Percentiles rank a stretch among this genome's conserved stretches.
These are phyloP conservation scores for Miscanthus sacchariflorus DNA, from an alignment of 202 grass and related monocot species.

Conservation along the genomic window DNA sequence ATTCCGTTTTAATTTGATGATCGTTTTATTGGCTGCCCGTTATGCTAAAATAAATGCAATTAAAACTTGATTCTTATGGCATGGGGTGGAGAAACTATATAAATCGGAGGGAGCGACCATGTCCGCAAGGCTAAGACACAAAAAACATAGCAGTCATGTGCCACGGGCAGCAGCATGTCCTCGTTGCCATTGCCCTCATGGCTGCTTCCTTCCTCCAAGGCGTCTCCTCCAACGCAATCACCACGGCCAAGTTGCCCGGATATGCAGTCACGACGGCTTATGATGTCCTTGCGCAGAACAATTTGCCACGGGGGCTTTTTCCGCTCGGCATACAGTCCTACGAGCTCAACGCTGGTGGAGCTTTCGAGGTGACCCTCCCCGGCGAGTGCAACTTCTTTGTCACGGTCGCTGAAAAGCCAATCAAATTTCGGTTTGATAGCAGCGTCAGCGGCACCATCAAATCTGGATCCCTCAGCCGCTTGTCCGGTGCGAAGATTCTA, in stretches of 20 bases:
- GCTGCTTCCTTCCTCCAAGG: neutral
- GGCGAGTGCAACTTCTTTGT: slow-evolving; percentile 24
- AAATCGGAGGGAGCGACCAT: neutral
- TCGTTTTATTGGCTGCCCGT: too few relatives aligned
- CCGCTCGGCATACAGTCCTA: neutral
- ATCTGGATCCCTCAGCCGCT: neutral
- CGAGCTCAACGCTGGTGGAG: neutral
- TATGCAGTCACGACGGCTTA: neutral
- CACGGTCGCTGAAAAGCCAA: neutral
- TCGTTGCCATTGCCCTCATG: neutral
- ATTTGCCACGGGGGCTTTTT: neutral
- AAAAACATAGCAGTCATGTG: neutral
- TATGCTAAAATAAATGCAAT: too few relatives aligned
- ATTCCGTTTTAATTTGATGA: too few relatives aligned
- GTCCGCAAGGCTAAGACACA: too few relatives aligned
- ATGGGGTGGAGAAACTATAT: neutral
- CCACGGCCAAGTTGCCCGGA: neutral
- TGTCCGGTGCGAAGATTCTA: neutral
- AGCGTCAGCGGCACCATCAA: neutral
- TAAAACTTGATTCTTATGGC: neutral
- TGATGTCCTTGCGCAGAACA: neutral
- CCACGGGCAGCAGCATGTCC: neutral
- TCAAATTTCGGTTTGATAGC: neutral
- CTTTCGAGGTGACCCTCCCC: neutral
- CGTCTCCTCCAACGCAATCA: neutral